Evolutionary conservation across 2,329 filamentous ascomycete species (phyloP).

Genomic region (Talaromyces rugulosus): DNA sequence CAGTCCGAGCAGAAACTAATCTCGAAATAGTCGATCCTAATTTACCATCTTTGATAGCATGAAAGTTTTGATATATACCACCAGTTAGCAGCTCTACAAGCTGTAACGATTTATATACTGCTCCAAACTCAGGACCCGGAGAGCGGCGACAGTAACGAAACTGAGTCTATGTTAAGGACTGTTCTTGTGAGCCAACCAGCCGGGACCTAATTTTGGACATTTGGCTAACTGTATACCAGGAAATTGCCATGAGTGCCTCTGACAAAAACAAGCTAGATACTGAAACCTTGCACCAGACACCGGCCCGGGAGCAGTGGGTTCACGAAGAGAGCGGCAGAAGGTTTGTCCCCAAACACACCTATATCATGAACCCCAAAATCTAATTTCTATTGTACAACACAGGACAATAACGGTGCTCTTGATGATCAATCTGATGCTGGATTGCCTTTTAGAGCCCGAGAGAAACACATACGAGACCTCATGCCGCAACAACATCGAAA

Average conservation of each 20-base stretch:
- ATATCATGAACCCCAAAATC: background rate
- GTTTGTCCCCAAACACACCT: background rate
- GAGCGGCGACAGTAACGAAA: constrained; percentile 5
- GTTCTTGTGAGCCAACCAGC: background rate
- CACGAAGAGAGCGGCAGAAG: constrained; percentile 10
- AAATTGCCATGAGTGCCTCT: background rate
- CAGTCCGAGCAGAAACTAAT: background rate
- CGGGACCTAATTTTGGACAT: background rate
- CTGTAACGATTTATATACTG: constrained; percentile 7
- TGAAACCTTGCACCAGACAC: background rate
- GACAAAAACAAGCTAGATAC: background rate
- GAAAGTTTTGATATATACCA: constrained; percentile 6
- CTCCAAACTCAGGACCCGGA: constrained; percentile 8
- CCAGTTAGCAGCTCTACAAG: constrained; percentile 8
- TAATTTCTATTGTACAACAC: background rate
- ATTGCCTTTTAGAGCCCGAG: constrained; percentile 5
- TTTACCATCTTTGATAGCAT: background rate
- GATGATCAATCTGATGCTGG: constrained; percentile 8
- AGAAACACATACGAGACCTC: background rate
- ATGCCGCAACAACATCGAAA: constrained; percentile 1
- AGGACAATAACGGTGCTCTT: constrained; percentile 10
- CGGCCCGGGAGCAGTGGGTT: constrained; percentile 5
- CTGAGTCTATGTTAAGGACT: background rate
- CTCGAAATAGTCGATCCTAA: background rate
- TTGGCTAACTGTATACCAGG: background rate